Percentiles rank a stretch among this genome's conserved stretches.
These are phyloP conservation scores for Penicillium coprophilum DNA, from an alignment of 495 filamentous ascomycete genomes.

Conservation along the genomic window DNA sequence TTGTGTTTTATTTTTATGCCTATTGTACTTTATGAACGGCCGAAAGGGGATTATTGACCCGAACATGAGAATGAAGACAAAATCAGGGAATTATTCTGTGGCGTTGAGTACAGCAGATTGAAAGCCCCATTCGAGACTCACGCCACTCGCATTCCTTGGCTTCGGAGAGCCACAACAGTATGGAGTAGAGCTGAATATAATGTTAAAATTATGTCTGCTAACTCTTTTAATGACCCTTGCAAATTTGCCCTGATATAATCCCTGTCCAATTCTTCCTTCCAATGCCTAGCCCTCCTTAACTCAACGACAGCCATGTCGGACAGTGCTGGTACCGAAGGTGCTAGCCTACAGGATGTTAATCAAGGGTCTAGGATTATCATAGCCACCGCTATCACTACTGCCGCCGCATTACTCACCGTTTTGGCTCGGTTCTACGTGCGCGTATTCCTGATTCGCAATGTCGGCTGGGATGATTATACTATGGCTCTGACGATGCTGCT, in stretches of 20 bases:
- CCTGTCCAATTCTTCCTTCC: background rate
- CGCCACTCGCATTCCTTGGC: background rate
- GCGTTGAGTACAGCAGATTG: background rate
- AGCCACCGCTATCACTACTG: slow-evolving; percentile 34
- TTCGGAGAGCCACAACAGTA: background rate
- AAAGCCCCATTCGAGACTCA: background rate
- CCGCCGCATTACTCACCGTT: slow-evolving; percentile 26
- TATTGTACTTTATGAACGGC: background rate
- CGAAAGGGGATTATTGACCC: background rate
- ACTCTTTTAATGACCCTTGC: background rate
- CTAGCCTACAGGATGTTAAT: slow-evolving; percentile 31
- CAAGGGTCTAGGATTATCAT: slow-evolving; percentile 35
- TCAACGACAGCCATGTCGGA: slow-evolving; percentile 10
- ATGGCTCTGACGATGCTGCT: slow-evolving; percentile 38
- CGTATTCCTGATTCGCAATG: slow-evolving; percentile 32
- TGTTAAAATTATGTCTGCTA: background rate
- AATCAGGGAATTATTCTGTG: background rate
- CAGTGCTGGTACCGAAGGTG: slow-evolving; percentile 12
- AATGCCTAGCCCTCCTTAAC: background rate
- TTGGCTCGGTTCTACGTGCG: slow-evolving; percentile 42
- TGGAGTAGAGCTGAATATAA: background rate
- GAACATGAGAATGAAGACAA: background rate
- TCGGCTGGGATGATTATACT: slow-evolving; percentile 45
- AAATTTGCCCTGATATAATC: background rate
- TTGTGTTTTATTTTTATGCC: background rate